Conservation (phyloP, 2,329 filamentous ascomycete genomes). For the Penicillium sp. region DNA sequence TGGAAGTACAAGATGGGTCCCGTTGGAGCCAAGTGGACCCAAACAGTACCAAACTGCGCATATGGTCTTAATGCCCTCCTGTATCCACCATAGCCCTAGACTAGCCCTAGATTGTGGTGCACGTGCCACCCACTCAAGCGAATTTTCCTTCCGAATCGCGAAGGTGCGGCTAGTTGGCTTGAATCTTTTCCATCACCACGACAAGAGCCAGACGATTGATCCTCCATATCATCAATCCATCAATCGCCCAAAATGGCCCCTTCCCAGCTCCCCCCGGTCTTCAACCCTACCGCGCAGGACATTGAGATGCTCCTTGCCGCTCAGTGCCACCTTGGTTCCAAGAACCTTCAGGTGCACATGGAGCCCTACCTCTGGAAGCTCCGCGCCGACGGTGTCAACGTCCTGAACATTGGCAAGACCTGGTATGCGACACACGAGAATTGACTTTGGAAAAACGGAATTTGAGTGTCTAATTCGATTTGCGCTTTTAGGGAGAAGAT, state of each 20-base stretch:
- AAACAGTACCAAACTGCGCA: neutral
- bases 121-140: slow-evolving; percentile 35
- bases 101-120: slow-evolving; percentile 27
- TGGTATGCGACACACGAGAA: slow-evolving; percentile 63
- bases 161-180: slow-evolving; percentile 29
- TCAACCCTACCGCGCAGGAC: slow-evolving; percentile 97
- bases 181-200: slow-evolving; percentile 36
- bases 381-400: slow-evolving; percentile 95
- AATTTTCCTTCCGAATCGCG: slow-evolving; percentile 34
- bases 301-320: slow-evolving; percentile 99
- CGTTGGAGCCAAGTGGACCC: too few species aligned
- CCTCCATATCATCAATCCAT: slow-evolving; percentile 44
- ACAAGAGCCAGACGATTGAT: slow-evolving; percentile 51
- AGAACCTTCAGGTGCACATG: slow-evolving; percentile 99
- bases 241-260: slow-evolving; percentile 83
- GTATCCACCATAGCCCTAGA: neutral
- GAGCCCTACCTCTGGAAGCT: slow-evolving; percentile 99
- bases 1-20: too few species aligned
- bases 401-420: slow-evolving; percentile 99
- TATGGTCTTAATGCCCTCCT: neutral
- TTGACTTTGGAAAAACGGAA: neutral
- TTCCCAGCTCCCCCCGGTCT: slow-evolving; percentile 87
- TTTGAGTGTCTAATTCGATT: slow-evolving; percentile 21
- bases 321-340: slow-evolving; percentile 93
- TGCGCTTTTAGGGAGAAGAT: slow-evolving; percentile 85